These are phyloP conservation scores for Phtheirospermum japonicum DNA, from an alignment of 257 asterid genomes.

Conservation along the genomic window DNA sequence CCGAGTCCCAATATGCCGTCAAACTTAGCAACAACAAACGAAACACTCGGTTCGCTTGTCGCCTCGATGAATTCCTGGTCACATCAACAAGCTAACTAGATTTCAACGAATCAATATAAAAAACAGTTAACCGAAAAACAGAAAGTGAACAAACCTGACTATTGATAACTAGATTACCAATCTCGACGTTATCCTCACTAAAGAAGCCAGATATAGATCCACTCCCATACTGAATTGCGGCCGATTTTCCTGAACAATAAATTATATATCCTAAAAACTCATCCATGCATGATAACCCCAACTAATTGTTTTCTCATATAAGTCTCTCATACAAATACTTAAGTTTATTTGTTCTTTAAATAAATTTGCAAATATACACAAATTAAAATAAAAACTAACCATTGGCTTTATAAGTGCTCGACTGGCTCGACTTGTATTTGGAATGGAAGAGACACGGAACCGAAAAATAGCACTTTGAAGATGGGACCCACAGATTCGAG, in stretches of 20 bases:
- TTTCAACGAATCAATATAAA: no score
- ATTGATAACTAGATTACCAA: constrained; percentile 72
- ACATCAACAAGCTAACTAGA: neutral
- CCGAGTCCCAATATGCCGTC: constrained; percentile 98
- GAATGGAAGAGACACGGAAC: constrained; percentile 77
- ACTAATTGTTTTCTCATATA: no score
- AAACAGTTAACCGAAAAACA: neutral
- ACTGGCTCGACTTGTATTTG: constrained; percentile 66
- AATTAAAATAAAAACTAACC: constrained; percentile 46
- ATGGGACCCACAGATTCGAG: constrained; percentile 97
- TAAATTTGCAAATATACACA: no score
- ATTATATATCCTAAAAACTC: no score
- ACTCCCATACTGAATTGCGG: constrained; percentile 84
- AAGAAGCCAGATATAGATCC: constrained; percentile 91
- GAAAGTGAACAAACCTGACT: constrained; percentile 44
- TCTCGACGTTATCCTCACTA: constrained; percentile 58
- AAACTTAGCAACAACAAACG: constrained; percentile 87
- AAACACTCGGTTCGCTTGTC: constrained; percentile 78
- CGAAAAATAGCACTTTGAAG: constrained; percentile 78
- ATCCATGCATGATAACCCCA: neutral
- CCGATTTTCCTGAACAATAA: constrained; percentile 61
- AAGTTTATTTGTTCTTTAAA: no score
- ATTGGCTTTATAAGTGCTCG: constrained; percentile 66
- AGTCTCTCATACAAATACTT: no score
- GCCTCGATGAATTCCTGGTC: constrained; percentile 87